phyloP scores from a whole-genome alignment of 2,329 filamentous ascomycete genomes.

The Aspergillus flavus region DNA sequence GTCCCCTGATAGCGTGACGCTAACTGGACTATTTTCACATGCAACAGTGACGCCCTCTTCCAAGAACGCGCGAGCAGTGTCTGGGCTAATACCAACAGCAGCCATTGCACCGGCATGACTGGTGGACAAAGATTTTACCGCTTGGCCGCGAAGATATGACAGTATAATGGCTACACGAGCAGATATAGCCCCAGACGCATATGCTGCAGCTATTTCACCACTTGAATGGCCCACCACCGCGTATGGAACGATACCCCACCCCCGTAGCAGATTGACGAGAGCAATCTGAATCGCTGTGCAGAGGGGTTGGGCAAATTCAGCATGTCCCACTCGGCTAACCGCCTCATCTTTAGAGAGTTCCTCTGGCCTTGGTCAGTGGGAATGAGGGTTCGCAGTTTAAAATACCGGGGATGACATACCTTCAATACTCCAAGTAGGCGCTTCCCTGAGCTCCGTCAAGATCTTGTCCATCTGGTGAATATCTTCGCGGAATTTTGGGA shows the following conservation, averaged over 20 bases:
- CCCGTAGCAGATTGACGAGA: conserved; percentile 31
- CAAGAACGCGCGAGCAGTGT: conserved; percentile 17
- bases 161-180: conserved; percentile 21
- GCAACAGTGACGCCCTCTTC: conserved; percentile 22
- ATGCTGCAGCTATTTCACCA: conserved; percentile 43
- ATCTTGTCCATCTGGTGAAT: conserved; percentile 21
- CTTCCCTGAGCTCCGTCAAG: conserved; percentile 10
- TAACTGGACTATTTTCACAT: conserved; percentile 30
- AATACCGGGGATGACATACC: background rate
- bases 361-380: conserved; percentile 2
- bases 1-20: conserved; percentile 29
- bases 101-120: conserved; percentile 24
- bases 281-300: conserved; percentile 39
- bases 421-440: conserved; percentile 14
- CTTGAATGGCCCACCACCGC: conserved; percentile 37
- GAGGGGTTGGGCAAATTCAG: conserved; percentile 34
- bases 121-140: conserved; percentile 5
- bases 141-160: conserved; percentile 26
- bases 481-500: conserved; percentile 20
- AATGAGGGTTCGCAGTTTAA: background rate
- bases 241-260: conserved; percentile 25
- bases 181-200: conserved; percentile 29
- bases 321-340: conserved; percentile 20
- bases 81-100: conserved; percentile 22
- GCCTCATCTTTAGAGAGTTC: conserved; percentile 10